Percentiles rank a stretch among this genome's conserved stretches.
phyloP scores from a whole-genome alignment of 106 monocot species.

The Apostasia shenzhenica region DNA sequence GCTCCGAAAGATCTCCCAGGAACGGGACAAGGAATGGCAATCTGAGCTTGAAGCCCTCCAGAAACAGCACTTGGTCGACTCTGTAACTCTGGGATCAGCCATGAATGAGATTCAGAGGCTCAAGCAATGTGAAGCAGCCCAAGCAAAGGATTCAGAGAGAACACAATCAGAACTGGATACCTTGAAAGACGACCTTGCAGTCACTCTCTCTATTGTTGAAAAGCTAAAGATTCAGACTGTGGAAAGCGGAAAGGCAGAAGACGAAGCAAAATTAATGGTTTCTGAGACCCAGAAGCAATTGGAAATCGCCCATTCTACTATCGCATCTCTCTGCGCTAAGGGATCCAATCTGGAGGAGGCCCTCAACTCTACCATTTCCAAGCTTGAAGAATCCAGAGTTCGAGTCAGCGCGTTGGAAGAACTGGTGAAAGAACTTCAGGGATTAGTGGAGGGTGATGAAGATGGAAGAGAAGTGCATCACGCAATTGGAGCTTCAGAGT shows the following conservation, averaged over 20 bases:
- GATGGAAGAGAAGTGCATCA: not conserved
- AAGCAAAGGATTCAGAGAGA: conserved; percentile 21
- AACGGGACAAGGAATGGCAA: conserved; percentile 62
- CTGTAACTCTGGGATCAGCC: conserved; percentile 38
- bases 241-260: conserved; percentile 37
- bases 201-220: conserved; percentile 34
- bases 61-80: conserved; percentile 55
- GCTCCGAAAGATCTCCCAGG: conserved; percentile 54
- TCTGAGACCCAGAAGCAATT: conserved; percentile 51
- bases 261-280: conserved; percentile 29
- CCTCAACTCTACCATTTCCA: conserved; percentile 27
- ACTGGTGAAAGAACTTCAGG: conserved; percentile 29
- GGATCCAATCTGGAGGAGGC: conserved; percentile 44
- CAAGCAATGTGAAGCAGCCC: conserved; percentile 35
- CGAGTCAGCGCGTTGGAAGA: conserved; percentile 34
- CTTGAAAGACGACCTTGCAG: conserved; percentile 35
- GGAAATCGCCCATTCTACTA: conserved; percentile 45
- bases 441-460: not conserved
- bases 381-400: conserved; percentile 61
- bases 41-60: conserved; percentile 77
- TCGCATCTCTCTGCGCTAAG: conserved; percentile 46
- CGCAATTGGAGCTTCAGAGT: not conserved
- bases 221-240: conserved; percentile 32
- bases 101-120: conserved; percentile 66
- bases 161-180: conserved; percentile 21